A percentile compares a stretch with the other conserved stretches of the same genome.
Conservation (phyloP, 208 protist genomes). For the Trypanosoma rangeli region DNA sequence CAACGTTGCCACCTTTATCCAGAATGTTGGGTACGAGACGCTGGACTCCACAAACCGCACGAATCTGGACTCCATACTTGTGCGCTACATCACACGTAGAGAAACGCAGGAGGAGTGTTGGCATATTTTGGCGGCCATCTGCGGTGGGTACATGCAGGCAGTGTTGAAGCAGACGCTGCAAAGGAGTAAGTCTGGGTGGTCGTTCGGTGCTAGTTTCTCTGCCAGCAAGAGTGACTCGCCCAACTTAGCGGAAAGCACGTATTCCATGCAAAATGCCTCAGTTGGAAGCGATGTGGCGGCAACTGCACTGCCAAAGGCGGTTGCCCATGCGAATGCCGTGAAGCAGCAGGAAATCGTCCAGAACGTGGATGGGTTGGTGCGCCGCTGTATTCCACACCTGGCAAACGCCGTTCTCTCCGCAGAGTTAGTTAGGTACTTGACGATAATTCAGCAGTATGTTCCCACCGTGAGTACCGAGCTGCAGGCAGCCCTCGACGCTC, state of each 20-base stretch:
- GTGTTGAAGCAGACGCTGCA: not conserved
- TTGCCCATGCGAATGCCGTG: not conserved
- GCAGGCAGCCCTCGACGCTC: slow-evolving; percentile 58
- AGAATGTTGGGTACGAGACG: slow-evolving; percentile 76
- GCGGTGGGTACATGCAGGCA: slow-evolving; percentile 30
- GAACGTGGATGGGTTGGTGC: slow-evolving; percentile 62
- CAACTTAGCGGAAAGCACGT: not conserved
- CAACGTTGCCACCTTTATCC: slow-evolving; percentile 83
- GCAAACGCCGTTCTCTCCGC: slow-evolving; percentile 59
- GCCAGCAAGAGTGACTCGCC: slow-evolving; percentile 11
- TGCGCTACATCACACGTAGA: slow-evolving; percentile 81
- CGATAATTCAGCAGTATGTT: slow-evolving; percentile 48
- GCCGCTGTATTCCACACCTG: slow-evolving; percentile 70
- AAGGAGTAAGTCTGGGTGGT: slow-evolving; percentile 2
- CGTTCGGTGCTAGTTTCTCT: not conserved
- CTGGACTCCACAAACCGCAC: slow-evolving; percentile 82
- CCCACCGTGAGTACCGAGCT: slow-evolving; percentile 52
- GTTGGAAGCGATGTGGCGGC: not conserved
- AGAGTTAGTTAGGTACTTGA: slow-evolving; percentile 59
- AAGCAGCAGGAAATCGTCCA: slow-evolving; percentile 22
- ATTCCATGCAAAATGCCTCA: not conserved
- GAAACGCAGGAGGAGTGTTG: slow-evolving; percentile 90
- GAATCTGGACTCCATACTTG: slow-evolving; percentile 86
- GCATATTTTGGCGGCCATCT: slow-evolving; percentile 83
- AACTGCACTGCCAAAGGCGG: not conserved